Evolutionary conservation across 192 early-diverging fungal species (phyloP), one percentile per base, ranked within the genome.

Genomic region (Coemansia sp.): DNA sequence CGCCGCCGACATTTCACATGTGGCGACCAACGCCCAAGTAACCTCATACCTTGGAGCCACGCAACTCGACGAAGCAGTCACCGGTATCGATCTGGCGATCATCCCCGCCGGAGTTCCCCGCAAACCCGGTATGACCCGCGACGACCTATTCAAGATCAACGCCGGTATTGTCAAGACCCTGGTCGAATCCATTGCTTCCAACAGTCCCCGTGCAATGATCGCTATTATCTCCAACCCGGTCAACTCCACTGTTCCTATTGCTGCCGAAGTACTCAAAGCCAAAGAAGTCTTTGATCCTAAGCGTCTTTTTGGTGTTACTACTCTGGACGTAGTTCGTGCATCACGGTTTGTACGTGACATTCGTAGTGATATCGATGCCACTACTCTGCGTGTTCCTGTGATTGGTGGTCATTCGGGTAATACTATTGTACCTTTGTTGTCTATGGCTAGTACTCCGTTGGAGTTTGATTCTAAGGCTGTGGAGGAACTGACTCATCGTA

Each of bases 81-180:
- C 69, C 49, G 86, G 80, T 32, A 72, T 90, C 48, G 82, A 85
- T 50, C 69, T 87, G 54, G 90, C 96, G 63, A 90, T 96, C 58
- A 95, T 98, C 75, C 94, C 96, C 50, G 96, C 96, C 64, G 96
- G 96, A 70, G 93, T 98, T 16, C 96, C 96, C 65, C 88, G 96
- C 77, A 98, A 98, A 90, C 96, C 94, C 62, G 94, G 94, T 32
- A 98, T 98, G 96, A 94, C 96, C 68, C 91, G 96, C 82, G 94
- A 98, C 78, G 96, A 98, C 78, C 85, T 98, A 64, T 98, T 98
- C 89, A 95, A 96, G 84, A 96, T 90, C 84, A 98, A 98, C 84
- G 96, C 96, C 64, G 90, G 91, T 61, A 98, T 98, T 65, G 93
- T 96, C 74, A 86, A 88, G 66, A 89, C 80, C 52, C 87, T 96